Base-by-base conservation (phyloP, 2,329 filamentous ascomycete species). In the Verticillium albo-atrum region DNA sequence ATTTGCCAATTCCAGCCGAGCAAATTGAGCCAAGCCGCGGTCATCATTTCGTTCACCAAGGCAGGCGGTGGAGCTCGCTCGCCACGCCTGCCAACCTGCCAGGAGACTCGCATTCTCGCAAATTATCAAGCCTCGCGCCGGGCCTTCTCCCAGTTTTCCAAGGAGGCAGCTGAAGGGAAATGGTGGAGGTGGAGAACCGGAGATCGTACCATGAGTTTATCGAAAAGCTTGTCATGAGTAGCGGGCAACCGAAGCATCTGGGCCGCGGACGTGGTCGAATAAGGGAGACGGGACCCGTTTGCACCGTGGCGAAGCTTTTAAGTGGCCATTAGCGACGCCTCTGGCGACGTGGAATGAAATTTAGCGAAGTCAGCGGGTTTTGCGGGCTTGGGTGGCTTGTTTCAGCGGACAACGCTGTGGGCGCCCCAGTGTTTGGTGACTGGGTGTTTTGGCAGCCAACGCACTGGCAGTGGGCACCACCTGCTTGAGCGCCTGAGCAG, bases 231-330 rank as follows among this genome's bases (percentile, higher is more conserved):
- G 42, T 47, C 42, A 47, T 23, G 42, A 47, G 25, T 47, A 47
- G 42, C n/a, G 42, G 42, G 20, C 23, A 47, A 23, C 42, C n/a
- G 42, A 47, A 47, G 42, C 42, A 20, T 47, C 42, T 47, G 42
- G 42, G 6, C 42, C 42, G 2, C 42, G 42, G 42, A 23, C 25
- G 20, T 12, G n/a, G n/a, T 23, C 20, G n/a, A 47, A 47, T 12
- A 9, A 23, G 42, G 42, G 25, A 47, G n/a, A 47, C 5, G 17
- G 42, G 42, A 7, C n/a, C 42, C 42, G n/a, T 47, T 12, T 9
- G 25, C 54, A 25, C n/a, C 25, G 54, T 56, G 54, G 54, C 54
- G 54, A 56, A 56, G 54, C 54, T 56, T 56, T 56, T 47, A 47
- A 56, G 54, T 28, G 35, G 35, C 42, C 34, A 30, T 26, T 56